Evolutionary conservation across 1,284 basidiomycete genomes (phyloP).

Genomic region (Porodaedalea pini): DNA sequence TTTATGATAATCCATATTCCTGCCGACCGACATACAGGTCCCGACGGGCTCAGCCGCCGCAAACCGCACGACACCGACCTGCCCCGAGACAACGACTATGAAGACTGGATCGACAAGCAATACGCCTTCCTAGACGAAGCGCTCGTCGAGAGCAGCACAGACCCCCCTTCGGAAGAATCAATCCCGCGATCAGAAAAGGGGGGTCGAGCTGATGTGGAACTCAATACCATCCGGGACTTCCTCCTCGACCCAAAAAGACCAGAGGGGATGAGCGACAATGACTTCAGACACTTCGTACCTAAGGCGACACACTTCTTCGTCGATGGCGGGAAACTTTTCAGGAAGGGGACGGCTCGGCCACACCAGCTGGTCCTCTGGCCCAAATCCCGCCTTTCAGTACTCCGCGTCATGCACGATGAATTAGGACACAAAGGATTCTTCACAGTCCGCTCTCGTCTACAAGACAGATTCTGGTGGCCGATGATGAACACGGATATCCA

Average conservation of each 20-base stretch:
- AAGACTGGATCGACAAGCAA: neutral
- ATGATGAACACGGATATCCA: slow-evolving; percentile 28
- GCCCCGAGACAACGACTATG: neutral
- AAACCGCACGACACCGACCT: neutral
- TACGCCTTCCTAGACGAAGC: neutral
- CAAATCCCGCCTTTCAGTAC: neutral
- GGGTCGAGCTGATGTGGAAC: no score
- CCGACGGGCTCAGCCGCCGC: slow-evolving; percentile 33
- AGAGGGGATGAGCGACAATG: no score
- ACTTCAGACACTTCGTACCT: neutral
- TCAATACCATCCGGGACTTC: no score
- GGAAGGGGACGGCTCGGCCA: no score
- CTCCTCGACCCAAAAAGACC: no score
- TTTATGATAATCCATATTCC: slow-evolving; percentile 37
- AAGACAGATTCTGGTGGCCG: slow-evolving; percentile 31
- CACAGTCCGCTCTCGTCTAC: slow-evolving; percentile 10
- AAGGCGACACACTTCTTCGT: neutral
- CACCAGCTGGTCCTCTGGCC: neutral
- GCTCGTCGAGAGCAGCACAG: neutral
- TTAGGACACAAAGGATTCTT: slow-evolving; percentile 28
- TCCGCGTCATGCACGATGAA: slow-evolving; percentile 25
- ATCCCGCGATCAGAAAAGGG: no score
- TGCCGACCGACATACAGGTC: slow-evolving; percentile 25
- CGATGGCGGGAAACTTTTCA: no score
- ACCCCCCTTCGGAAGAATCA: no score